Base-by-base conservation (phyloP, 2,329 filamentous ascomycete genomes). In the Colletotrichum orchidophilum region DNA sequence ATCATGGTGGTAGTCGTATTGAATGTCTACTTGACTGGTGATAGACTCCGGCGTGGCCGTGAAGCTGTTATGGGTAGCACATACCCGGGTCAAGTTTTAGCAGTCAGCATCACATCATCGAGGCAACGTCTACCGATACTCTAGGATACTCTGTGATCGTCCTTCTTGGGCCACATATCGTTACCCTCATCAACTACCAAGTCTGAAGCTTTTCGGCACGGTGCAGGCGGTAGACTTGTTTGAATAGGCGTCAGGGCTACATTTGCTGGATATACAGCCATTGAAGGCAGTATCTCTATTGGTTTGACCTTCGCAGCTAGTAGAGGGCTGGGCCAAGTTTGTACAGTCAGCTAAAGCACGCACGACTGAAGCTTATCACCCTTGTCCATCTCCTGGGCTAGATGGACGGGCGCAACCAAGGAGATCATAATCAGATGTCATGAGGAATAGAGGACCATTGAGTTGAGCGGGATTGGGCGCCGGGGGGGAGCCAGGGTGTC, bases 401-500 rank as follows among this genome's bases (percentile, higher is more conserved):
- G 2, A 24, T 1, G 21, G n/a, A 31, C 7, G 4, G 5, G 18
- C 5, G 13, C n/a, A 5, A 2, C 18, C 24, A n/a, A 0, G 2
- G 6, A 49, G 24, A 42, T 1, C 1, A 31, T 1, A 24, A 5
- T 5, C n/a, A 18, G 9, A 11, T 15, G 39, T 15, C 39, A 46
- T 46, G 18, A 46, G 1, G 1, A 11, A n/a, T 18, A n/a, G 12
- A n/a, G n/a, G n/a, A n/a, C n/a, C n/a, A n/a, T n/a, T n/a, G n/a
- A n/a, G n/a, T n/a, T n/a, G n/a, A n/a, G n/a, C n/a, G n/a, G n/a
- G n/a, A n/a, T n/a, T n/a, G n/a, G n/a, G n/a, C n/a, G n/a, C n/a
- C n/a, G n/a, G n/a, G n/a, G n/a, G n/a, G n/a, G n/a, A n/a, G n/a
- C n/a, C n/a, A n/a, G n/a, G n/a, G n/a, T n/a, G n/a, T n/a, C n/a